Base-by-base conservation (phyloP, 345 rosid species). In the Geranium rotundifolium region DNA sequence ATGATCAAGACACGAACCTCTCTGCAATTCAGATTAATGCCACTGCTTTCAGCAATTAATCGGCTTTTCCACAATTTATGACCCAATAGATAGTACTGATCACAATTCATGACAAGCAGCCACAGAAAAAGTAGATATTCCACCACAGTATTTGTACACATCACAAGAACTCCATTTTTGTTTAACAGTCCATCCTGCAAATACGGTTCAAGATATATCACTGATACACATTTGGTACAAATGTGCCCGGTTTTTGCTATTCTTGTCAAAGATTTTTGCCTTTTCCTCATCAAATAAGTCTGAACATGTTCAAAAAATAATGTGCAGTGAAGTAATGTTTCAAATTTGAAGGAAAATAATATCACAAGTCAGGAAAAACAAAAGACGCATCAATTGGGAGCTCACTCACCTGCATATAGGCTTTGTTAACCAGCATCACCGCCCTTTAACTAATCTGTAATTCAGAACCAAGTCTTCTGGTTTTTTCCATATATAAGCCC, bases 401-500 rank as follows among this genome's bases (percentile, higher is more conserved):
- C 8, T 34, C 41, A 34, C 8, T 34, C 8, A 34, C 50, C 50
- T 41, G 50, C 50, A 41, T 9, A 6, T 41, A 13, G 14, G 14
- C 41, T 41, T 41, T 6, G 50, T 13, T 59, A 58, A 27, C 56
- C 19, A 52, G 19, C 54, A 67, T 88, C 87, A 95, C 81, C 87
- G 88, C 72, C 85, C 84, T 67, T 83, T 81, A 64, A 72, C 78
- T 61, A 90, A 77, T 79, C 95, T 79, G 76, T 88, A 95, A 75
- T 87, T 88, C 41, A 95, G 96, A 69, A 90, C 75, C 75, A 95
- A 76, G 77, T 95, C 99, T 70, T 95, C 97, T 1, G 89, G 80
- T 81, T 88, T 95, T 84, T 95, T 95, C 99, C 99, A 95, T 63
- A 95, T 62, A 66, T 95, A 95, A 56, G 96, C 79, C 61, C 92